phyloP scores from a whole-genome alignment of 1,284 basidiomycete species.

The Ustilago esculenta region DNA sequence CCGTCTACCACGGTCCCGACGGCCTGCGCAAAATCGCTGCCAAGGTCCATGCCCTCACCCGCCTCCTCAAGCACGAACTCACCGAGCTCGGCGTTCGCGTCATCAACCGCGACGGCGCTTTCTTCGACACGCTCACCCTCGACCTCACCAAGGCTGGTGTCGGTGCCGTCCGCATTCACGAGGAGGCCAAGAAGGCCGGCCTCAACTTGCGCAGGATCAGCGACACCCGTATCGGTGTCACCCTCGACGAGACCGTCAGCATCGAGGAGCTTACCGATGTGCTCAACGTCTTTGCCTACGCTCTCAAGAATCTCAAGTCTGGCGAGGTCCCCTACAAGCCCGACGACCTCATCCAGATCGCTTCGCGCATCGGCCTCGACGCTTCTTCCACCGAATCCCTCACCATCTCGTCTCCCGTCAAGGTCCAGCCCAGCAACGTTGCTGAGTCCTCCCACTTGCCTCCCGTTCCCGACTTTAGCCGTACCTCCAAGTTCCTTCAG shows the following conservation, averaged over 20 bases:
- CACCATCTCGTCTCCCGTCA: conserved; percentile 37
- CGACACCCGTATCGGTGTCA: conserved; percentile 81
- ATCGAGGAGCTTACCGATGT: conserved; percentile 74
- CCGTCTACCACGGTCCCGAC: conserved; percentile 92
- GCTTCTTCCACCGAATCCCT: conserved; percentile 50
- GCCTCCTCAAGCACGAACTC: conserved; percentile 78
- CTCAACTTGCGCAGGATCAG: conserved; percentile 89
- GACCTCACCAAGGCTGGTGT: conserved; percentile 75
- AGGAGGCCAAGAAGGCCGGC: conserved; percentile 74
- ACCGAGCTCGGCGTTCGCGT: conserved; percentile 77
- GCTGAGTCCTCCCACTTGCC: conserved; percentile 39
- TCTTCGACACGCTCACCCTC: conserved; percentile 95
- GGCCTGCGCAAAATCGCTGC: conserved; percentile 86
- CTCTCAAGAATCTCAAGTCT: conserved; percentile 66
- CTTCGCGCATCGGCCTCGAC: conserved; percentile 50
- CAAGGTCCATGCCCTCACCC: conserved; percentile 89
- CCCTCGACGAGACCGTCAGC: conserved; percentile 89
- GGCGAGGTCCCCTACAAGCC: conserved; percentile 58
- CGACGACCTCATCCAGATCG: conserved; percentile 50
- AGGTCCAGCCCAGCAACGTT: conserved; percentile 25
- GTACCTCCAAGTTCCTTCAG: conserved; percentile 80
- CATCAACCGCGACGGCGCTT: conserved; percentile 71
- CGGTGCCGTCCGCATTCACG: conserved; percentile 77
- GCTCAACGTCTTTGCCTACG: conserved; percentile 80
- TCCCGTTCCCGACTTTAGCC: conserved; percentile 71